phyloP scores from a whole-genome alignment of 176 grass and related monocot genomes.

The Pharus latifolius region DNA sequence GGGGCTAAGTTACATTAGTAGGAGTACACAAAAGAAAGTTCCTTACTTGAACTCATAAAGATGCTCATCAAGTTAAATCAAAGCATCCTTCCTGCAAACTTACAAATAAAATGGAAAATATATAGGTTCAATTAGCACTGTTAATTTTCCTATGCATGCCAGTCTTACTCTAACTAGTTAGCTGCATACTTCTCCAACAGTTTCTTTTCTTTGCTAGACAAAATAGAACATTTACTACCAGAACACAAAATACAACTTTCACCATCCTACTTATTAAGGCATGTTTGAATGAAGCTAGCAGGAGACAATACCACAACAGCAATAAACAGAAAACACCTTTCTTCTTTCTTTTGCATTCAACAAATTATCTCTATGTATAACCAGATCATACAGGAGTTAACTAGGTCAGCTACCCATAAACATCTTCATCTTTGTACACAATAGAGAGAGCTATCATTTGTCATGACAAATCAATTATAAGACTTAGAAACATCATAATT shows the following conservation, averaged over 20 bases:
- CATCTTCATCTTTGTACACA: too few species aligned
- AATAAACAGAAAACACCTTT: too few species aligned
- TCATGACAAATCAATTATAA: too few species aligned
- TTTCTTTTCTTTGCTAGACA: background rate
- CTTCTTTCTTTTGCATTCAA: too few species aligned
- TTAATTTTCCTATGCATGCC: background rate
- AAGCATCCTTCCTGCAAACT: conserved; percentile 73
- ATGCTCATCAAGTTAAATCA: conserved; percentile 64
- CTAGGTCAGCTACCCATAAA: too few species aligned
- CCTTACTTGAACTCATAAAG: conserved; percentile 68
- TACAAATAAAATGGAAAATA: conserved; percentile 26
- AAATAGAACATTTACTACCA: background rate
- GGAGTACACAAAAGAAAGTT: conserved; percentile 23
- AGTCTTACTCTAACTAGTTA: background rate
- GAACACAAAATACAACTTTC: background rate
- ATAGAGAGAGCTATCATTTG: too few species aligned
- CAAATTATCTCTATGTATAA: too few species aligned
- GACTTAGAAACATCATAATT: too few species aligned
- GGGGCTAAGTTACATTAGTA: conserved; percentile 5
- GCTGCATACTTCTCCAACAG: background rate
- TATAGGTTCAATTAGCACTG: conserved; percentile 12
- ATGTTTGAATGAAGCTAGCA: too few species aligned
- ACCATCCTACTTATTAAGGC: background rate
- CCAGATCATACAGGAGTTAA: too few species aligned
- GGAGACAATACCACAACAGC: too few species aligned